Evolutionary conservation across 2,329 filamentous ascomycete genomes (phyloP).

Genomic region (Fusarium penzigii): DNA sequence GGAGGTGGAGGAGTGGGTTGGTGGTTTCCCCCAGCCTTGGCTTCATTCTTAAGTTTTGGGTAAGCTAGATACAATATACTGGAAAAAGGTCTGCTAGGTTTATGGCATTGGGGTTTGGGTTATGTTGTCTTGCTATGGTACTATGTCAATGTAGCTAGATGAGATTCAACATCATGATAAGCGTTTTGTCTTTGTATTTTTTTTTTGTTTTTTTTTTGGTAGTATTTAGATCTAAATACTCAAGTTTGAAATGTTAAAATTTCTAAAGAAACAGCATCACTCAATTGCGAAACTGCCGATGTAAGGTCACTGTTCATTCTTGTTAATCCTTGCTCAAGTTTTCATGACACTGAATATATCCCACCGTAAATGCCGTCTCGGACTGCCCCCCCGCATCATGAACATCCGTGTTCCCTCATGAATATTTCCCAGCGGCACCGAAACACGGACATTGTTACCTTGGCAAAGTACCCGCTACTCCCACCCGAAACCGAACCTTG

Average conservation of each 20-base stretch:
- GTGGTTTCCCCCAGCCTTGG: constrained; percentile 38
- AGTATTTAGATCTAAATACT: background rate
- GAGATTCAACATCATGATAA: background rate
- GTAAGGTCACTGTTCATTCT: no score
- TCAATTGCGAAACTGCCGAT: no score
- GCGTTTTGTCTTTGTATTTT: background rate
- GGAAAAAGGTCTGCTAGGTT: background rate
- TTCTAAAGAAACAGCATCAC: no score
- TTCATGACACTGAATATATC: no score
- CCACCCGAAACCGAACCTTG: background rate
- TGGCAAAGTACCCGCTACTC: background rate
- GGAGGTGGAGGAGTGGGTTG: constrained; percentile 72
- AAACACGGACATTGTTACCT: background rate
- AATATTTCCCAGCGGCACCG: background rate
- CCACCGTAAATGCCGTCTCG: no score
- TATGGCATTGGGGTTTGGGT: background rate
- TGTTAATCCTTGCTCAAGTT: no score
- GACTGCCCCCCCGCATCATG: no score
- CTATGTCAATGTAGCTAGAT: background rate
- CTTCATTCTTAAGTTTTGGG: constrained; percentile 20
- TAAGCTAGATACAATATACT: background rate
- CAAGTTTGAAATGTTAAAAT: background rate
- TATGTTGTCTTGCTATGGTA: no score
- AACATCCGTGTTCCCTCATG: no score
- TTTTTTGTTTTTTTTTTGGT: background rate